These are phyloP conservation scores for Nicotiana undulata DNA, from an alignment of 257 asterid species.

Conservation along the genomic window DNA sequence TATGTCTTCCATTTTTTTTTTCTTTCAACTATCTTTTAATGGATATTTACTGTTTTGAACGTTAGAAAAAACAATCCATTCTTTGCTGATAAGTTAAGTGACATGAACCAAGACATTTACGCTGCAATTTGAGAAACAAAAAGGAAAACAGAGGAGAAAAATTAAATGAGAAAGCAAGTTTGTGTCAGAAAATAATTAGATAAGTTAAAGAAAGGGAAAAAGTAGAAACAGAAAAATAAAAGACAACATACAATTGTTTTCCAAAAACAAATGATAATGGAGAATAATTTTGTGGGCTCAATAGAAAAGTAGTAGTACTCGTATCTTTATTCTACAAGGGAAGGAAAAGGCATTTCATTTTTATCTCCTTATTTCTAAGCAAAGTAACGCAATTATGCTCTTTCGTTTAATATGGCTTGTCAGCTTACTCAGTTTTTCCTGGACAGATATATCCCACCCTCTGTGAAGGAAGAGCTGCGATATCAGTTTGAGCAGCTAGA, in stretches of 20 bases:
- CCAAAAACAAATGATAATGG: not conserved
- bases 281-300: not conserved
- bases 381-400: not conserved
- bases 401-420: not conserved
- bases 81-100: not conserved
- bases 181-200: not conserved
- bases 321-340: no score
- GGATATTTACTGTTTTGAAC: not conserved
- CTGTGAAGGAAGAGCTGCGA: no score
- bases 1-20: not conserved
- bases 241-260: no score
- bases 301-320: not conserved
- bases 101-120: not conserved
- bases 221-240: not conserved
- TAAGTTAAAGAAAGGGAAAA: not conserved
- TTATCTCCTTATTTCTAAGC: not conserved
- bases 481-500: no score
- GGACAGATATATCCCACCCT: no score
- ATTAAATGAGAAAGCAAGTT: not conserved
- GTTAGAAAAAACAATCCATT: not conserved
- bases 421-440: no score
- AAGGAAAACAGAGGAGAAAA: not conserved
- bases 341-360: no score
- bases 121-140: not conserved
- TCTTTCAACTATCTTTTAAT: not conserved